These are phyloP conservation scores for Trichoderma virens DNA, from an alignment of 495 filamentous ascomycete genomes.

Conservation along the genomic window DNA sequence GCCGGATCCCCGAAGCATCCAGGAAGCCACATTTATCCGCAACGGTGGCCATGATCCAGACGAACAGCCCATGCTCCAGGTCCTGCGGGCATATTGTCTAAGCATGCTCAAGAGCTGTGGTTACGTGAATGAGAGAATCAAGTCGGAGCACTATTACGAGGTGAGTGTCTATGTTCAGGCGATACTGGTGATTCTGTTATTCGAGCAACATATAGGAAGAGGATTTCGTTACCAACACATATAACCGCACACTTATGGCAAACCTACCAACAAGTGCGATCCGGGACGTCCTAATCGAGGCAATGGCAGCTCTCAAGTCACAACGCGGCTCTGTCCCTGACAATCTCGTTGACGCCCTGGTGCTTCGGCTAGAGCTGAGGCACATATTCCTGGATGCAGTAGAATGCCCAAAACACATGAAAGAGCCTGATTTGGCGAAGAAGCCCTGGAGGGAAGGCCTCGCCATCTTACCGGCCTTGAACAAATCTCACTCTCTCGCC, in stretches of 20 bases:
- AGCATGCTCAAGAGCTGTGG: constrained; percentile 76
- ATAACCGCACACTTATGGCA: constrained; percentile 68
- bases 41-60: constrained; percentile 18
- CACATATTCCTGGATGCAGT: constrained; percentile 50
- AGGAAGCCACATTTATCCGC: constrained; percentile 61
- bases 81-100: constrained; percentile 81
- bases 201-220: constrained; percentile 57
- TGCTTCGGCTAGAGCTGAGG: constrained; percentile 55
- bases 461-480: constrained; percentile 40
- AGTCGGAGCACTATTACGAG: constrained; percentile 79
- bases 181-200: constrained; percentile 20
- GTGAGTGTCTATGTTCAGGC: constrained; percentile 36
- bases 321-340: constrained; percentile 36
- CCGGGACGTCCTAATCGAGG: constrained; percentile 50
- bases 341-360: constrained; percentile 51
- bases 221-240: constrained; percentile 88
- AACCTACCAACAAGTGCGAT: constrained; percentile 51
- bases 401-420: constrained; percentile 35
- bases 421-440: constrained; percentile 34
- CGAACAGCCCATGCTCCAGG: constrained; percentile 47
- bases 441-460: constrained; percentile 41
- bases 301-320: constrained; percentile 46
- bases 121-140: constrained; percentile 66
- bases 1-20: constrained; percentile 55
- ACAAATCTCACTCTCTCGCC: constrained; percentile 51